Percentiles rank a stretch among this genome's conserved stretches.
Evolutionary conservation across 441 rosid genomes (phyloP).

Genomic region (Adansonia grandidieri): DNA sequence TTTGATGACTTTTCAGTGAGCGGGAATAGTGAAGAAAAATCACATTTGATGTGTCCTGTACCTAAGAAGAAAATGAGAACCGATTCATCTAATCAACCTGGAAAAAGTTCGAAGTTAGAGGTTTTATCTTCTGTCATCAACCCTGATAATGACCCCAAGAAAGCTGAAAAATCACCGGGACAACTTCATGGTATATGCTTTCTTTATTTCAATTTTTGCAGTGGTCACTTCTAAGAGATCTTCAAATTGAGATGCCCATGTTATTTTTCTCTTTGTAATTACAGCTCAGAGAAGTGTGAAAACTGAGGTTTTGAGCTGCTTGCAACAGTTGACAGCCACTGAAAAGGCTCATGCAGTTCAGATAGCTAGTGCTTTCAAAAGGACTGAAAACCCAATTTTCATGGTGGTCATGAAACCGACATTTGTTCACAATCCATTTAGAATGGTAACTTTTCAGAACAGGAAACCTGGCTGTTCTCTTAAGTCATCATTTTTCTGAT

Average conservation of each 20-base stretch:
- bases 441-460: background rate
- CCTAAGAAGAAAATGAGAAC: constrained; percentile 16
- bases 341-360: constrained; percentile 19
- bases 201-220: background rate
- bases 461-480: background rate
- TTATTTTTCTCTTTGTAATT: background rate
- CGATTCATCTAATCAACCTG: background rate
- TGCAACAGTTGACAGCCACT: background rate
- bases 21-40: constrained; percentile 5
- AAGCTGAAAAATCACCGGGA: background rate
- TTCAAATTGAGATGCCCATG: background rate
- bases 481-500: background rate
- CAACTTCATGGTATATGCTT: background rate
- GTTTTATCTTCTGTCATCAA: background rate
- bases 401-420: constrained; percentile 25
- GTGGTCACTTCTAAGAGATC: background rate
- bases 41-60: background rate
- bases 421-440: background rate
- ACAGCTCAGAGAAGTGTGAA: background rate
- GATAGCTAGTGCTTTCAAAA: constrained; percentile 26
- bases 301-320: background rate
- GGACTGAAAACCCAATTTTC: constrained; percentile 28
- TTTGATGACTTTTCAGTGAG: background rate
- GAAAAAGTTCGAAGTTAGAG: background rate
- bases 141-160: background rate